A percentile compares a stretch with the other conserved stretches of the same genome.
These are phyloP conservation scores for Diutina sp. DNA, from an alignment of 1,139 yeast species.

Conservation along the genomic window DNA sequence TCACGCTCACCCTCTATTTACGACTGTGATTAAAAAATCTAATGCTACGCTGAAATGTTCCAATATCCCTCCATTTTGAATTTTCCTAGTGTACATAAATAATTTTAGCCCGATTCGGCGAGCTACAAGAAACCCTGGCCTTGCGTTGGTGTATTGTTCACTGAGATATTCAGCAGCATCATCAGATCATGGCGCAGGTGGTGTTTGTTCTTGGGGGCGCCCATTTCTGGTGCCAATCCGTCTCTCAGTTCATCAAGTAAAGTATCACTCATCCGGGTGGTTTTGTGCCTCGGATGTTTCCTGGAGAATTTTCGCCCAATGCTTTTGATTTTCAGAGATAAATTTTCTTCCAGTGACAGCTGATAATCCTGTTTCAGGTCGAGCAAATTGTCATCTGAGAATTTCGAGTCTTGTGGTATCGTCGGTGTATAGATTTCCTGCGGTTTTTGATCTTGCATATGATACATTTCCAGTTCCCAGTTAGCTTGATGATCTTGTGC, in stretches of 20 bases:
- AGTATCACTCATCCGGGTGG: conserved; percentile 1
- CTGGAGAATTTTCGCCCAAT: background rate
- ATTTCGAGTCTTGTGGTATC: background rate
- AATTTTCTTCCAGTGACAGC: background rate
- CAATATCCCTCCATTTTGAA: background rate
- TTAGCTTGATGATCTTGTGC: conserved; percentile 60
- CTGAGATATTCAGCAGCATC: background rate
- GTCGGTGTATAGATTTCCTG: background rate
- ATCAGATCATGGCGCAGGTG: background rate
- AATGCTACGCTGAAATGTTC: background rate
- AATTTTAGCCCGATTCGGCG: too few relatives aligned
- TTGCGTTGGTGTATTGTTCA: background rate
- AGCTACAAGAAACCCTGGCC: background rate
- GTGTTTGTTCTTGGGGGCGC: background rate
- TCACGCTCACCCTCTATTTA: too few relatives aligned
- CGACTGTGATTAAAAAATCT: too few relatives aligned
- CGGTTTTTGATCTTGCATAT: background rate
- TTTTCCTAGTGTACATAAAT: background rate
- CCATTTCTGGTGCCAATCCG: background rate
- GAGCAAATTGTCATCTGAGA: background rate
- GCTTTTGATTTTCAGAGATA: background rate
- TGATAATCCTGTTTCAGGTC: background rate
- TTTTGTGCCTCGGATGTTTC: background rate
- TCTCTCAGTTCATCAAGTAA: background rate
- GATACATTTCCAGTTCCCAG: conserved; percentile 57